Evolutionary conservation across 805 yeast species (phyloP).

Genomic region (Debaryomyces castellii): DNA sequence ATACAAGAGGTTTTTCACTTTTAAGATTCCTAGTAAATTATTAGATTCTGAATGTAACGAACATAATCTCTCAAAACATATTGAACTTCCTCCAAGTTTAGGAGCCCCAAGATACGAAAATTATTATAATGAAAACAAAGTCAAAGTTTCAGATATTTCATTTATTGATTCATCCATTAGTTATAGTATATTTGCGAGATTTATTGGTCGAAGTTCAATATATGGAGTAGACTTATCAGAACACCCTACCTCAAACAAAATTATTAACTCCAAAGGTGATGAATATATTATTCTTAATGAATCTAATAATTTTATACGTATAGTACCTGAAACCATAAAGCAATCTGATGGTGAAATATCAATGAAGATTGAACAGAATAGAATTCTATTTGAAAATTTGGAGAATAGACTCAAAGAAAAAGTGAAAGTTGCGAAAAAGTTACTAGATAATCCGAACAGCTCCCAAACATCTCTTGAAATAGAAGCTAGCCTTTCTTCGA

Average conservation of each 20-base stretch:
- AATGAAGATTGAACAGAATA: conserved; percentile 17
- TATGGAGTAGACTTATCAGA: conserved; percentile 20
- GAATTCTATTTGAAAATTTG: conserved; percentile 23
- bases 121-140: conserved; percentile 2
- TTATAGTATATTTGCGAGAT: conserved; percentile 35
- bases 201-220: conserved; percentile 37
- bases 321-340: conserved; percentile 20
- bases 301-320: conserved; percentile 20
- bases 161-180: conserved; percentile 23
- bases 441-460: conserved; percentile 12
- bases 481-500: conserved; percentile 8
- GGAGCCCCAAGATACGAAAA: conserved; percentile 20
- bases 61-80: conserved; percentile 29
- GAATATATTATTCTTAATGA: conserved; percentile 41
- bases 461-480: conserved; percentile 11
- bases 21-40: conserved; percentile 35
- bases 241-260: conserved; percentile 18
- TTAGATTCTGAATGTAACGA: conserved; percentile 38
- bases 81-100: conserved; percentile 35
- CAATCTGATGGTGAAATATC: conserved; percentile 14
- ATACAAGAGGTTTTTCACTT: conserved; percentile 42
- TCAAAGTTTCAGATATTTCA: conserved; percentile 27
- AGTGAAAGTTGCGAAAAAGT: conserved; percentile 22
- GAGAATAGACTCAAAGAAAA: conserved; percentile 25
- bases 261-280: conserved; percentile 35